phyloP scores from a whole-genome alignment of 73 alveolate species.

The Effrenium voratum region DNA sequence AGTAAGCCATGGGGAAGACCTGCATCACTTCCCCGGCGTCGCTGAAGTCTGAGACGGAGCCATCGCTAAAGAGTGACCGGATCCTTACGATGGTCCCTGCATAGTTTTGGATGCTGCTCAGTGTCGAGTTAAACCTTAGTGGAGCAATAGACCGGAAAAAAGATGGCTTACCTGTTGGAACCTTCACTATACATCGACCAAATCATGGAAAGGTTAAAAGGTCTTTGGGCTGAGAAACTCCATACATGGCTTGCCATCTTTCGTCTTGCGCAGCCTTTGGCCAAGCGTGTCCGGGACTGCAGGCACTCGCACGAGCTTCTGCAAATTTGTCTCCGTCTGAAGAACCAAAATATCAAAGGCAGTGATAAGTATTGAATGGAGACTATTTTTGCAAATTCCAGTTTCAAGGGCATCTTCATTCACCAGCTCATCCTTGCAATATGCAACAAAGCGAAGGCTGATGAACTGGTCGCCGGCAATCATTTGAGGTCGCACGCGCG shows the following conservation, averaged over 20 bases:
- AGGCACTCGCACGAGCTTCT: constrained; percentile 69
- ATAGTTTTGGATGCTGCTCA: constrained; percentile 72
- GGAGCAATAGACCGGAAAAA: too few species aligned
- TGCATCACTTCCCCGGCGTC: constrained; percentile 35
- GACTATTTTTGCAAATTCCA: constrained; percentile 76
- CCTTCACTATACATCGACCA: too few species aligned
- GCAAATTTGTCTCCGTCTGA: constrained; percentile 58
- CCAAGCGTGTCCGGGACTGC: constrained; percentile 81
- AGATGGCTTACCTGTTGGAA: too few species aligned
- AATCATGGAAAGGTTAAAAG: too few species aligned
- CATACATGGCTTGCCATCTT: constrained; percentile 36
- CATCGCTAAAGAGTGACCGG: constrained; percentile 65
- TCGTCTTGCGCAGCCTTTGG: constrained; percentile 32
- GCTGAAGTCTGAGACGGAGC: constrained; percentile 85
- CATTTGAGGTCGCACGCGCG: constrained; percentile 56
- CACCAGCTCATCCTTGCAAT: constrained; percentile 50
- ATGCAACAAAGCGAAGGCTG: constrained; percentile 57
- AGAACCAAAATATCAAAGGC: constrained; percentile 73
- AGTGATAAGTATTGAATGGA: constrained; percentile 61
- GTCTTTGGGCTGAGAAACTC: too few species aligned
- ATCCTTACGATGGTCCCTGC: constrained; percentile 66
- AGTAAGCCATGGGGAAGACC: constrained; percentile 70
- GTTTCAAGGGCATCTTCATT: constrained; percentile 50
- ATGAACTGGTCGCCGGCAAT: constrained; percentile 73
- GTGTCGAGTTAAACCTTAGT: constrained; percentile 42